These are phyloP conservation scores for Phaseolus coccineus DNA, from an alignment of 331 rosid genomes.

Conservation along the genomic window DNA sequence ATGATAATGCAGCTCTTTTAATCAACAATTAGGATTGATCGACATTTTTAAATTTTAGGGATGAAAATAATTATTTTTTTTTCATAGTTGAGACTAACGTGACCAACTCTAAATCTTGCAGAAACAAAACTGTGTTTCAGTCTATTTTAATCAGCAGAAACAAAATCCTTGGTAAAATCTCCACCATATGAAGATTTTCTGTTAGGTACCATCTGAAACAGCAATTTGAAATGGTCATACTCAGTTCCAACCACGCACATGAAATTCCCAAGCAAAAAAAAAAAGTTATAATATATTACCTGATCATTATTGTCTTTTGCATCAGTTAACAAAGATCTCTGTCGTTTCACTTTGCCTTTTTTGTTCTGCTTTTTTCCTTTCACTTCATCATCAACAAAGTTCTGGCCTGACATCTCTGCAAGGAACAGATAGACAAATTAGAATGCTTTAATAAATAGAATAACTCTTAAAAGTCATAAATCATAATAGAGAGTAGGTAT, in stretches of 20 bases:
- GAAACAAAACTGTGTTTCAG: not conserved
- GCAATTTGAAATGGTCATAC: slow-evolving; percentile 15
- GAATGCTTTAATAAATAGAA: not conserved
- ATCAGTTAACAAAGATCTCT: slow-evolving; percentile 39
- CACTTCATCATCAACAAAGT: slow-evolving; percentile 72
- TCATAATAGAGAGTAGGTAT: not conserved
- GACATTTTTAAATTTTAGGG: not conserved
- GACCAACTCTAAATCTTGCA: not conserved
- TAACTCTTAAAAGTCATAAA: not conserved
- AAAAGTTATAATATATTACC: slow-evolving; percentile 46
- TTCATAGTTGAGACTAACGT: slow-evolving; percentile 3
- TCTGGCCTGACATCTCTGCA: slow-evolving; percentile 91
- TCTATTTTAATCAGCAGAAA: slow-evolving; percentile 34
- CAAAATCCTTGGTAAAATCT: slow-evolving; percentile 34
- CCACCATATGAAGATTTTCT: slow-evolving; percentile 34
- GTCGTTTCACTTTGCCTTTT: slow-evolving; percentile 50
- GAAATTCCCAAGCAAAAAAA: not conserved
- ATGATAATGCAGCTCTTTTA: not conserved
- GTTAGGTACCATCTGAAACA: slow-evolving; percentile 48
- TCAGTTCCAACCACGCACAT: not conserved
- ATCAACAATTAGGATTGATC: not conserved
- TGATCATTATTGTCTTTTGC: slow-evolving; percentile 54
- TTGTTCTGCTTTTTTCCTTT: slow-evolving; percentile 41
- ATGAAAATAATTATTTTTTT: not conserved
- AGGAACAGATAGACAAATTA: slow-evolving; percentile 3